Percentiles rank a stretch among this genome's conserved stretches.
Evolutionary conservation across 1,139 yeast genomes (phyloP).

Genomic region (Saccharomycopsis hybrid): DNA sequence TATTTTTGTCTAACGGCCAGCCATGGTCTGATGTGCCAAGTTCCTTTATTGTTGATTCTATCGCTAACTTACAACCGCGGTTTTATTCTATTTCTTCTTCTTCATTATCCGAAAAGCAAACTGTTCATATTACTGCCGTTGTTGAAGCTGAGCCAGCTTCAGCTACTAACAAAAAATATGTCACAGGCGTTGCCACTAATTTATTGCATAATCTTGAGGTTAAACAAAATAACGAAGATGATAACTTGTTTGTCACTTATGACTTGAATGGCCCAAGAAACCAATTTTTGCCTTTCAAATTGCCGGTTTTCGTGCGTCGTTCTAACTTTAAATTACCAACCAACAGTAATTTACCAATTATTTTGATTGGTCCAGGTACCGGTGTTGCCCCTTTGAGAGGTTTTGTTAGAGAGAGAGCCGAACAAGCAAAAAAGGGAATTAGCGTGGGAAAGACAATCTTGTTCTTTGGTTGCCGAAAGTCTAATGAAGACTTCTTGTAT

Average conservation of each 20-base stretch:
- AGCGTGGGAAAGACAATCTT: slow-evolving; percentile 69
- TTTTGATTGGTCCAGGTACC: slow-evolving; percentile 96
- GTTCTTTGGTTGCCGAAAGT: slow-evolving; percentile 82
- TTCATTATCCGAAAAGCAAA: slow-evolving; percentile 66
- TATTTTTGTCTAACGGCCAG: slow-evolving; percentile 50
- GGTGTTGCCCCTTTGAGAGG: slow-evolving; percentile 99
- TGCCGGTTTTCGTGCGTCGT: slow-evolving; percentile 91
- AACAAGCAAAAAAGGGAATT: slow-evolving; percentile 41
- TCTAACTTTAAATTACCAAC: slow-evolving; percentile 94
- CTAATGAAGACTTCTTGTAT: slow-evolving; percentile 72
- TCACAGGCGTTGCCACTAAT: slow-evolving; percentile 90
- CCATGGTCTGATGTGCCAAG: slow-evolving; percentile 79
- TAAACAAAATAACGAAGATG: slow-evolving; percentile 36
- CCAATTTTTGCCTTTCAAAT: slow-evolving; percentile 44
- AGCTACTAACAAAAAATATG: slow-evolving; percentile 33
- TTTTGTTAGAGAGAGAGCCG: slow-evolving; percentile 75
- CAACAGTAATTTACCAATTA: slow-evolving; percentile 74
- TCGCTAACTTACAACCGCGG: slow-evolving; percentile 85
- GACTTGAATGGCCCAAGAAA: slow-evolving; percentile 79
- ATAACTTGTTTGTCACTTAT: slow-evolving; percentile 32
- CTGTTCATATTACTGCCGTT: slow-evolving; percentile 81
- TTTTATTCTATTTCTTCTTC: slow-evolving; percentile 96
- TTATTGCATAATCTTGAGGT: slow-evolving; percentile 65
- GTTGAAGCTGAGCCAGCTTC: slow-evolving; percentile 58
- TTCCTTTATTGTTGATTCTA: slow-evolving; percentile 72